Base-by-base conservation (phyloP, 495 filamentous ascomycete species). In the Penicillium taxi region DNA sequence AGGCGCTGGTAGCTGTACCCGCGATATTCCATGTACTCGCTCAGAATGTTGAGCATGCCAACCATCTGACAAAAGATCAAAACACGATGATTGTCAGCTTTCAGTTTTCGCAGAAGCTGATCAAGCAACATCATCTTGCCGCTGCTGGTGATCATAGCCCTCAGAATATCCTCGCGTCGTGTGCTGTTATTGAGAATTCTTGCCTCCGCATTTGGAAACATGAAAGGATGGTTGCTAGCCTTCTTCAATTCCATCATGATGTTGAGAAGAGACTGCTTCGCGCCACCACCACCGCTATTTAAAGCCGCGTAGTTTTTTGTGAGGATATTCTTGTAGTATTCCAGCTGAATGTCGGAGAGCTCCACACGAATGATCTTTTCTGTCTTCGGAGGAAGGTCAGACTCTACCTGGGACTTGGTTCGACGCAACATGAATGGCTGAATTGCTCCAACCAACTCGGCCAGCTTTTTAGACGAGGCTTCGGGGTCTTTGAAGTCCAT, bases 241-340 rank as follows among this genome's bases (percentile, higher is more conserved):
- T 99, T 99, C 69, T 96, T 96, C 49, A 99, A 59, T 56, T 99
- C 93, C 90, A 99, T 99, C 74, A 96, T 94, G 53, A 99, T 94
- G 61, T 99, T 99, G 37, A 96, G 62, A n/a, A 96, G 63, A 1
- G 88, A 94, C 44, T 91, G 87, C 57, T 94, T 95, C 52, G 85
- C 81, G 6, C 88, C 91, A 33, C 75, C 86, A 17, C 79, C 77
- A 14, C 87, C 90, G 47, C 90, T 79, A 50, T 93, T 95, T 31
- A 99, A 73, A 6, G 90, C 91, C 18, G 87, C 82, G 50, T 96
- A 99, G 47, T 99, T 99, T 33, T 87, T 77, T 0, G 93, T 96
- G 7, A 99, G 74, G 42, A 99, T 96, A 52, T 96, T 96, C 53
- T 95, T 96, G 62, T 99, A 99, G 53, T 96, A 96, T 36, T 96